Base-by-base conservation (phyloP, 257 asterid genomes). In the Capsicum rhomboideum region DNA sequence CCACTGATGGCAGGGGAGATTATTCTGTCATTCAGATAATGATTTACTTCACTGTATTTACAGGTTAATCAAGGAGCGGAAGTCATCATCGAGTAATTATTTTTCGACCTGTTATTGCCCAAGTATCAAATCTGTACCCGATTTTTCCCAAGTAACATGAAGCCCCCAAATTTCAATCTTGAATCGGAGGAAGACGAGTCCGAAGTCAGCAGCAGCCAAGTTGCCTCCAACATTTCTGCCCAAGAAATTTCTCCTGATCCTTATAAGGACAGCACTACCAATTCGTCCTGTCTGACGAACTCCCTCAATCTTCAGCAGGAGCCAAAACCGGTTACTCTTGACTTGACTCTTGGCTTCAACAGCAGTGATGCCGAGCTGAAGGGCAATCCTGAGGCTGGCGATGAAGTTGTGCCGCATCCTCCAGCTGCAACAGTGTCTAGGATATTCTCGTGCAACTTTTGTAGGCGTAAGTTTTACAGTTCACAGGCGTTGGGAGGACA, bases 401-500 rank as follows among this genome's bases (percentile, higher is more conserved):
- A 28, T 29, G 84, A 88, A 10, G 88, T 26, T 6, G 21, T 85
- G 8, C 85, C 90, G 21, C 91, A 83, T 55, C 93, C 94, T 2
- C 91, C 92, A 8, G 17, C 78, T 6, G 68, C 85, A 21, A 84
- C 82, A 10, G 84, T 83, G 29, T 86, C 97, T 1, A 84, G 97
- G 67, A 90, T 94, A 23, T 96, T 96, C 93, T 91, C 97, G 0
- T 96, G 99, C 93, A 94, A 96, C 84, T 96, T 92, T 83, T 96
- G 99, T 85, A 90, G 96, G 46, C 88, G 99, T 40, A 94, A 96
- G 82, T 96, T 96, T 87, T 96, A 96, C 85, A 94, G 98, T 90
- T 96, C 99, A 0, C 99, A 96, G 78, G 99, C 99, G 8, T 67
- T 96, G 81, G 99, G 99, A 21, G 99, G 99, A 0, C 99, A 96